Conservation (phyloP, 179 eudicot species). For the Beta macrorhiza region DNA sequence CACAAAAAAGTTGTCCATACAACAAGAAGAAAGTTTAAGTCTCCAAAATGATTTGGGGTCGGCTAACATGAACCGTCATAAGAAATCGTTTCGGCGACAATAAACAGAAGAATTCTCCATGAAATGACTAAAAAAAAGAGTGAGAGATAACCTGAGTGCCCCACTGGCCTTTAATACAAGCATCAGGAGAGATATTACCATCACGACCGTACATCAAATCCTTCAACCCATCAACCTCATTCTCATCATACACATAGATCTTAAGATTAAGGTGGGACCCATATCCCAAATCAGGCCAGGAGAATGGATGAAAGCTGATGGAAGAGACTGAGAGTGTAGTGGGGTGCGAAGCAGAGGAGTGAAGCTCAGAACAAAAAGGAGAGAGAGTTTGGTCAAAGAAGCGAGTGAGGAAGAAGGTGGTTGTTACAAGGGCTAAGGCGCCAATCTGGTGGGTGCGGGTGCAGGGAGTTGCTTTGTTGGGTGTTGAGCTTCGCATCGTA, state of each 20-base stretch:
- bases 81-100: too few relatives aligned
- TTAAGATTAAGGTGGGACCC: slow-evolving; percentile 55
- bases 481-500: slow-evolving; percentile 8
- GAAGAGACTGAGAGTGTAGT: background rate
- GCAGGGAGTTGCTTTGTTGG: slow-evolving; percentile 39
- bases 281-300: slow-evolving; percentile 59
- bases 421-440: slow-evolving; percentile 54
- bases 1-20: too few relatives aligned
- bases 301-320: slow-evolving; percentile 26
- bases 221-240: slow-evolving; percentile 67
- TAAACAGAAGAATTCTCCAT: too few relatives aligned
- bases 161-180: slow-evolving; percentile 91
- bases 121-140: background rate
- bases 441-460: slow-evolving; percentile 87
- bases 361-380: slow-evolving; percentile 5
- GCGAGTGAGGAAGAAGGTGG: slow-evolving; percentile 84
- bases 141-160: slow-evolving; percentile 69
- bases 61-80: too few relatives aligned
- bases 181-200: slow-evolving; percentile 48
- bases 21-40: too few relatives aligned
- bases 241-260: slow-evolving; percentile 78
- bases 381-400: slow-evolving; percentile 41
- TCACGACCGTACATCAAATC: slow-evolving; percentile 73
- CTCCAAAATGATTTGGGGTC: too few relatives aligned
- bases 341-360: slow-evolving; percentile 13